phyloP scores from a whole-genome alignment of 495 filamentous ascomycete genomes.

The Aspergillus panamensis region DNA sequence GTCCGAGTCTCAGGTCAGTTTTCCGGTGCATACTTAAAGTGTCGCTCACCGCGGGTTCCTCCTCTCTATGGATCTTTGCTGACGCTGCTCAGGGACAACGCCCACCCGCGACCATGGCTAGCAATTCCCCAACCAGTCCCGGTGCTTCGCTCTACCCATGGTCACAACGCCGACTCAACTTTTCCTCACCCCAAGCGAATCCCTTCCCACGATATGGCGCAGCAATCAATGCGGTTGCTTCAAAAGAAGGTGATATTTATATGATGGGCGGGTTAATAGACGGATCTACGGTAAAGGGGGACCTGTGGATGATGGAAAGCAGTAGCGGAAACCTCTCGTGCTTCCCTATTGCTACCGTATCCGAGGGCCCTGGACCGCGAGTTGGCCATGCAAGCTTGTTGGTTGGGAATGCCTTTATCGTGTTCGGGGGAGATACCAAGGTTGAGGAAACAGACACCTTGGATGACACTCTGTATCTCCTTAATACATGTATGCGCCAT shows the following conservation, averaged over 20 bases:
- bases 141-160: slow-evolving; percentile 81
- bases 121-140: slow-evolving; percentile 39
- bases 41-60: neutral
- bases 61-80: slow-evolving; percentile 2
- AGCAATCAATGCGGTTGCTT: slow-evolving; percentile 86
- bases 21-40: neutral
- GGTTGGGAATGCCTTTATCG: slow-evolving; percentile 98
- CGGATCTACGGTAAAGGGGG: slow-evolving; percentile 90
- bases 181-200: slow-evolving; percentile 74
- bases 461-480: slow-evolving; percentile 91
- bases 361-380: slow-evolving; percentile 90
- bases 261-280: slow-evolving; percentile 97
- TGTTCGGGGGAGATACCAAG: slow-evolving; percentile 98
- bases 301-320: slow-evolving; percentile 96
- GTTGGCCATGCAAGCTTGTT: slow-evolving; percentile 93
- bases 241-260: slow-evolving; percentile 96
- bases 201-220: slow-evolving; percentile 98
- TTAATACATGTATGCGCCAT: slow-evolving; percentile 85
- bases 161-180: slow-evolving; percentile 86
- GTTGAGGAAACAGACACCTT: slow-evolving; percentile 85
- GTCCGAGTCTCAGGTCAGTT: slow-evolving; percentile 49
- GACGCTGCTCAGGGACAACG: slow-evolving; percentile 30
- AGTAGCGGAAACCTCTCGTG: slow-evolving; percentile 78
- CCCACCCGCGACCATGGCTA: slow-evolving; percentile 34
- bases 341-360: slow-evolving; percentile 84